phyloP scores from a whole-genome alignment of 2,329 filamentous ascomycete species.

The Colletotrichum lentis region DNA sequence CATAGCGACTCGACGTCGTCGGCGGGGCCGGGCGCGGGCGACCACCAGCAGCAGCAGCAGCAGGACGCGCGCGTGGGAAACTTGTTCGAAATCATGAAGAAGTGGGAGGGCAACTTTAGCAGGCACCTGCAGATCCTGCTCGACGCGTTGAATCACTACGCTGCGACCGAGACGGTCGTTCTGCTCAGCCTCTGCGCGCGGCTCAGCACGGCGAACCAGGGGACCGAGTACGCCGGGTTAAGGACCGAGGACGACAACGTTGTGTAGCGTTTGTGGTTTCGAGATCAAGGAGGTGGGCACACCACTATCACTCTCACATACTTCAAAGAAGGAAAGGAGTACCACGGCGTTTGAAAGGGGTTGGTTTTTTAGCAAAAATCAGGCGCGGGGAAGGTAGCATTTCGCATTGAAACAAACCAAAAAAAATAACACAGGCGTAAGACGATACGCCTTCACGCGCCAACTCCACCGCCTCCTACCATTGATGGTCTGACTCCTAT shows the following conservation, averaged over 20 bases:
- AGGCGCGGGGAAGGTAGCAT: background rate
- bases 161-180: slow-evolving; percentile 95
- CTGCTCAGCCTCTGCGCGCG: slow-evolving; percentile 86
- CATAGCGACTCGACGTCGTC: slow-evolving; percentile 47
- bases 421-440: background rate
- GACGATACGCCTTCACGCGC: slow-evolving; percentile 18
- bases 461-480: background rate
- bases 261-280: background rate
- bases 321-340: background rate
- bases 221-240: slow-evolving; percentile 69
- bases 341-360: slow-evolving; percentile 23
- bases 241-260: slow-evolving; percentile 63
- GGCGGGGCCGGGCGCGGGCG: slow-evolving; percentile 44
- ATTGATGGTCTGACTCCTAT: background rate
- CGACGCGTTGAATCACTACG: slow-evolving; percentile 95
- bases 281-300: too few species aligned
- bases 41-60: slow-evolving; percentile 44
- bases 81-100: slow-evolving; percentile 84
- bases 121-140: slow-evolving; percentile 91
- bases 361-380: background rate
- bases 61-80: slow-evolving; percentile 69
- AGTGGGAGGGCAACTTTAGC: slow-evolving; percentile 94
- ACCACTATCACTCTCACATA: background rate
- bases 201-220: slow-evolving; percentile 82
- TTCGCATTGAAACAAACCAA: slow-evolving; percentile 1